A percentile compares a stretch with the other conserved stretches of the same genome.
phyloP scores from a whole-genome alignment of 306 rosid genomes.

The Vigna radiata region DNA sequence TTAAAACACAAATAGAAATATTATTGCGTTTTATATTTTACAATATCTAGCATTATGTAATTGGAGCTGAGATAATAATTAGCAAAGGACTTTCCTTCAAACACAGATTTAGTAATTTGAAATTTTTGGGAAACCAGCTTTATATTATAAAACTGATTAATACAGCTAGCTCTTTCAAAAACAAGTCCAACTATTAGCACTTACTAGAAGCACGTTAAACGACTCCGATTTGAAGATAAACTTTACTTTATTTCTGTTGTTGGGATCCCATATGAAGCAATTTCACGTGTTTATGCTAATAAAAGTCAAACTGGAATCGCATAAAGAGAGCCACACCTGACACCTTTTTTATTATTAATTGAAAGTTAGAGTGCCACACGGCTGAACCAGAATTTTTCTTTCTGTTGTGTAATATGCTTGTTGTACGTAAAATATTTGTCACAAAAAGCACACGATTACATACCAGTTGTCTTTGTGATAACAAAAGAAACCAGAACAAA shows the following conservation, averaged over 20 bases:
- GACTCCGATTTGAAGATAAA: neutral
- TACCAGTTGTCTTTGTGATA: neutral
- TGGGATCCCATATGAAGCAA: conserved; percentile 1
- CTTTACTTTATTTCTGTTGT: neutral
- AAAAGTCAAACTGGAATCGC: conserved; percentile 27
- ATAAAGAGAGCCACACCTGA: conserved; percentile 29
- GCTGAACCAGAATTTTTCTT: neutral
- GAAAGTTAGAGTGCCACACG: conserved; percentile 30
- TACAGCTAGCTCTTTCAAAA: neutral
- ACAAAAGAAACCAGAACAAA: neutral
- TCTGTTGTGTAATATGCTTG: neutral
- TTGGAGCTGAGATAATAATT: neutral
- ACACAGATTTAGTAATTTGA: neutral
- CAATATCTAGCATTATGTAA: neutral
- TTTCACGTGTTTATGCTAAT: conserved; percentile 30
- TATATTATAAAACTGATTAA: neutral
- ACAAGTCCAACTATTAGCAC: neutral
- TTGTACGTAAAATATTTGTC: conserved; percentile 8
- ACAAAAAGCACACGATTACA: neutral
- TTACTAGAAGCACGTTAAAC: neutral
- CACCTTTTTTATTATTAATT: neutral
- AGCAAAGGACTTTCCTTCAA: neutral
- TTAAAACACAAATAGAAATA: neutral
- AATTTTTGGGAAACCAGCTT: neutral
- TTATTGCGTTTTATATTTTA: neutral